Percentiles rank a stretch among this genome's conserved stretches.
Evolutionary conservation across 2,329 filamentous ascomycete genomes (phyloP).

Genomic region (Sordariomycetes sp.): DNA sequence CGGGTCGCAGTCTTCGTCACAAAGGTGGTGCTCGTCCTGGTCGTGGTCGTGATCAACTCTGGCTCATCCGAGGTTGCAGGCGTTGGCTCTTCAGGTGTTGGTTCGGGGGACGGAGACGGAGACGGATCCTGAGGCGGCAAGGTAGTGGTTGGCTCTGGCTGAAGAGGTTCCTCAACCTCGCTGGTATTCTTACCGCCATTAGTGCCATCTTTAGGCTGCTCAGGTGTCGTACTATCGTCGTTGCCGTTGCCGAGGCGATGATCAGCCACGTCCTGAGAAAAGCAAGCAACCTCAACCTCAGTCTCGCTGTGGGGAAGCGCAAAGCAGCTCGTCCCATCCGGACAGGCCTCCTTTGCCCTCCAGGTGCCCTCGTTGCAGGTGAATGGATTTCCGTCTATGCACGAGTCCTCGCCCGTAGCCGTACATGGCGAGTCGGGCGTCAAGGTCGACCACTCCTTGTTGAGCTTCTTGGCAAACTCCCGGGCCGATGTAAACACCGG

Average conservation of each 20-base stretch:
- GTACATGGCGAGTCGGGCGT: conserved; percentile 36
- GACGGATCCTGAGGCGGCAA: no score
- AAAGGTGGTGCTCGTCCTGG: conserved; percentile 2
- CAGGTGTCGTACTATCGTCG: conserved; percentile 8
- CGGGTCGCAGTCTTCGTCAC: conserved; percentile 2
- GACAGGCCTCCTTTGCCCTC: conserved; percentile 25
- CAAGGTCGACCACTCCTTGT: conserved; percentile 32
- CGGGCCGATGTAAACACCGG: no score
- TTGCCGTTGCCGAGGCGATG: conserved; percentile 3
- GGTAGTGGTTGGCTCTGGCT: background rate
- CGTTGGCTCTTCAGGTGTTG: background rate
- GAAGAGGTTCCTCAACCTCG: background rate
- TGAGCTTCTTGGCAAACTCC: background rate
- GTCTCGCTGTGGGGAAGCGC: conserved; percentile 42
- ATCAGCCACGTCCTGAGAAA: conserved; percentile 25
- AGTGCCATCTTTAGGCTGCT: background rate
- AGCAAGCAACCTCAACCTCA: conserved; percentile 42
- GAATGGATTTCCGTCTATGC: conserved; percentile 39
- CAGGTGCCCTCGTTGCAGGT: conserved; percentile 35
- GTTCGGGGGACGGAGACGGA: no score
- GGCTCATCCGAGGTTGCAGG: background rate
- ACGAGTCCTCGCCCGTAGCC: conserved; percentile 34
- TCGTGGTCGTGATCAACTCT: conserved; percentile 1
- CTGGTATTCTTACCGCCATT: conserved; percentile 5
- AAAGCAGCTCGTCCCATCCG: conserved; percentile 30